Base-by-base conservation (phyloP, 371 early-diverging fungal genomes). In the Syncephalis fuscata region DNA sequence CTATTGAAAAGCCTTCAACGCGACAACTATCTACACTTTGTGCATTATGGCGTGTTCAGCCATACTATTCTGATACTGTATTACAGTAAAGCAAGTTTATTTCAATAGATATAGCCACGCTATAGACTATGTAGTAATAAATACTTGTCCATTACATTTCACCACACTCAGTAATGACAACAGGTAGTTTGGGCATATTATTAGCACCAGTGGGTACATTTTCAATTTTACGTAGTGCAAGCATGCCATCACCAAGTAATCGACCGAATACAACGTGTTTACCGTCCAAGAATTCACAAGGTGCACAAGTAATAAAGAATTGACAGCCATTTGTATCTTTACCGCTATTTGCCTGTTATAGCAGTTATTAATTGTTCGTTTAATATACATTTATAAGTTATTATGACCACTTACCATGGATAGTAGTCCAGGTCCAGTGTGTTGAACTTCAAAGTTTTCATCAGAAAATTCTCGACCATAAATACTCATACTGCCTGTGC, bases 381-480 rank as follows among this genome's bases (percentile, higher is more conserved):
- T 17, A 32, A 21, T 21, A 15, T 21, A 17, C 20, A 36, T n/a
- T 8, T 48, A 3, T 26, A 27, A 7, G 19, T n/a, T 14, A 3
- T 17, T 9, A n/a, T 22, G n/a, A 36, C 24, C 24, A 37, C 59
- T 63, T 54, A 74, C 92, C 99, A 99, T 99, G 0, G 97, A 95
- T 44, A 99, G 66, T 32, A 95, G 60, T 15, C 95, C 95, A 2
- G 94, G 82, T 17, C 73, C 78, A 21, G 71, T 79, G 60, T 99
- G 98, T 61, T 95, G 93, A 46, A 86, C 64, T 11, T 53, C 62
- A 62, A 99, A 99, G 70, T 92, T 97, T 62, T 99, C 99, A 60
- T 99, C 99, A 1, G 58, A 55, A 59, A 99, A 99, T 53, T 73
- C 82, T 4, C 79, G 82, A 27, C 97, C 97, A 58, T 98, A 99